Percentiles rank a stretch among this genome's conserved stretches.
Conservation (phyloP, 2,329 filamentous ascomycete species). For the Aspergillus texensis region DNA sequence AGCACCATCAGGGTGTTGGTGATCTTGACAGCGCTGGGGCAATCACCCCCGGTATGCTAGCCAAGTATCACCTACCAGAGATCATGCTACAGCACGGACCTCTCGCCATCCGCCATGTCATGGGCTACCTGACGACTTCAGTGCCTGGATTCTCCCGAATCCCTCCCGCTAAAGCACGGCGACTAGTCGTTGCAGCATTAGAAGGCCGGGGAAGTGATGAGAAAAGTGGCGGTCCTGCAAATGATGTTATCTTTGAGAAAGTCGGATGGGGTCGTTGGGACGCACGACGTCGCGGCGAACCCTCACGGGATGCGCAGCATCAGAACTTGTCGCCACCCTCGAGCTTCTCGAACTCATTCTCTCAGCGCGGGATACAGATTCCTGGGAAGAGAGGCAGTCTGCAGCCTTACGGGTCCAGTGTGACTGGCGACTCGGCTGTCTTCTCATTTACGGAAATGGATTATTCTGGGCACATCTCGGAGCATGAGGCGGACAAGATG, state of each 20-base stretch:
- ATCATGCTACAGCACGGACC: slow-evolving; percentile 90
- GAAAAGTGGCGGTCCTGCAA: slow-evolving; percentile 56
- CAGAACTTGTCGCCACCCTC: slow-evolving; percentile 51
- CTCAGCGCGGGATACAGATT: slow-evolving; percentile 52
- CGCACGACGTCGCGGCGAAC: slow-evolving; percentile 72
- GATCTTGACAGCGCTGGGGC: slow-evolving; percentile 73
- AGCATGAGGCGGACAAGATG: slow-evolving; percentile 94
- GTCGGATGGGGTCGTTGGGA: slow-evolving; percentile 98
- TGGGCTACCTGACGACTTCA: slow-evolving; percentile 88
- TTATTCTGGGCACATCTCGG: slow-evolving; percentile 68
- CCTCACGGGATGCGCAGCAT: slow-evolving; percentile 36
- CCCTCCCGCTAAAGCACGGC: slow-evolving; percentile 83
- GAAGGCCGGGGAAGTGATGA: slow-evolving; percentile 72
- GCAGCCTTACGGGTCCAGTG: slow-evolving; percentile 61
- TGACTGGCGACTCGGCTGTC: slow-evolving; percentile 70
- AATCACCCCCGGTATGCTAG: slow-evolving; percentile 83
- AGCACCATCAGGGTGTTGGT: slow-evolving; percentile 48
- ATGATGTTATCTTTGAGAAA: slow-evolving; percentile 75
- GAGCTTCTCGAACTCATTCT: slow-evolving; percentile 52
- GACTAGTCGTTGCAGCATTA: slow-evolving; percentile 87
- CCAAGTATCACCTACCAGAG: slow-evolving; percentile 85
- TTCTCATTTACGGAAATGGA: slow-evolving; percentile 72
- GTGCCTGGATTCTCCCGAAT: slow-evolving; percentile 92
- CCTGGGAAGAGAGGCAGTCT: slow-evolving; percentile 39
- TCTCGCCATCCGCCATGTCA: slow-evolving; percentile 90